phyloP scores from a whole-genome alignment of 1,284 basidiomycete genomes.

The Macrocystidia cucumis region DNA sequence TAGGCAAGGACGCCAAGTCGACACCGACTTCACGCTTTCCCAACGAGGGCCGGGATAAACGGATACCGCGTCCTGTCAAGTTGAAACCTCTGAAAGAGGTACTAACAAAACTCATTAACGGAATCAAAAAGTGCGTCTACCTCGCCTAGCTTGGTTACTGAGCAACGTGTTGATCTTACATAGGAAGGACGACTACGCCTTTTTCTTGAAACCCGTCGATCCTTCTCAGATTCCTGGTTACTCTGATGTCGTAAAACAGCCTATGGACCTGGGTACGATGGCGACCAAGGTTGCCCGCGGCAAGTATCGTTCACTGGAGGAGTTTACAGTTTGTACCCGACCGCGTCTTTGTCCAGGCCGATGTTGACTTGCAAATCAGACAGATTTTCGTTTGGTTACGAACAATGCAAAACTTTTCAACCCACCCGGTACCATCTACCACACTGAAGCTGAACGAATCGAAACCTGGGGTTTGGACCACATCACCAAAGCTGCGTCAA shows the following conservation, averaged over 20 bases:
- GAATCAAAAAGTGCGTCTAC: conserved; percentile 61
- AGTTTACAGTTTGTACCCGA: conserved; percentile 53
- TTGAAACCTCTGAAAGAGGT: conserved; percentile 75
- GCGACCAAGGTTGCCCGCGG: conserved; percentile 54
- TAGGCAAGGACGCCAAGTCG: conserved; percentile 25
- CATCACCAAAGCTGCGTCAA: conserved; percentile 57
- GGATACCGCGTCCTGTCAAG: conserved; percentile 49
- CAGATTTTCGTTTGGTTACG: conserved; percentile 65
- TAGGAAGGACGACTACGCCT: conserved; percentile 83
- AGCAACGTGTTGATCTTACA: conserved; percentile 1
- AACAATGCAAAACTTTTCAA: conserved; percentile 71
- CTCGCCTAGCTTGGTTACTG: background rate
- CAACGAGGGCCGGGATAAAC: conserved; percentile 27
- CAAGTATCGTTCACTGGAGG: conserved; percentile 66
- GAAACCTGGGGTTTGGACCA: conserved; percentile 65
- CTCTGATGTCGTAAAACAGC: conserved; percentile 55
- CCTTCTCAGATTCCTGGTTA: conserved; percentile 61
- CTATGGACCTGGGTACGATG: conserved; percentile 86
- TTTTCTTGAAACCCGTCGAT: conserved; percentile 73
- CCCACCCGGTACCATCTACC: conserved; percentile 60
- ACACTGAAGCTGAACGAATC: conserved; percentile 63
- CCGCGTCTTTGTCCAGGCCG: conserved; percentile 29
- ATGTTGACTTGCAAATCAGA: conserved; percentile 38
- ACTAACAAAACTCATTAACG: conserved; percentile 50
- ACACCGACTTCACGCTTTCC: conserved; percentile 15